These are phyloP conservation scores for Pseudogymnoascus sp. DNA, from an alignment of 2,329 filamentous ascomycete genomes.

Conservation along the genomic window DNA sequence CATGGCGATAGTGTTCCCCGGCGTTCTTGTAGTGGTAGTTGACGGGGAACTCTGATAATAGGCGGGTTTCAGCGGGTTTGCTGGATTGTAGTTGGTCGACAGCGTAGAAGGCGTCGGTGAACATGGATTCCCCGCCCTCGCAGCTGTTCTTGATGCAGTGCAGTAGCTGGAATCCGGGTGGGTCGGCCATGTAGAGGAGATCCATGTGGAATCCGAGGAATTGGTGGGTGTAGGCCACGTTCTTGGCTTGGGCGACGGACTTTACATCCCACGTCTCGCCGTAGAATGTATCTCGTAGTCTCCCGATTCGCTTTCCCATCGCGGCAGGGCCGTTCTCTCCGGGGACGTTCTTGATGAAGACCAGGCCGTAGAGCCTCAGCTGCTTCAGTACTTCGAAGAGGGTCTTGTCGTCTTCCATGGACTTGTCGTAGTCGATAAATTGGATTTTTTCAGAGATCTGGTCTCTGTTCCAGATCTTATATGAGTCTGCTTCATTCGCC, in stretches of 20 bases:
- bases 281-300: constrained; percentile 81
- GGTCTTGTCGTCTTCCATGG: constrained; percentile 49
- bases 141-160: constrained; percentile 81
- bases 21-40: constrained; percentile 62
- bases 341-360: constrained; percentile 71
- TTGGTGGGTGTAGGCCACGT: constrained; percentile 81
- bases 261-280: constrained; percentile 85
- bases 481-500: background rate
- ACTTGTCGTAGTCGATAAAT: constrained; percentile 61
- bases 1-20: constrained; percentile 52
- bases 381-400: constrained; percentile 55
- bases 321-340: constrained; percentile 55
- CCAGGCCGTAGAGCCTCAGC: constrained; percentile 58
- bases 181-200: constrained; percentile 72
- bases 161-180: constrained; percentile 76
- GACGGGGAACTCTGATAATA: constrained; percentile 38
- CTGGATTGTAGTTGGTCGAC: constrained; percentile 33
- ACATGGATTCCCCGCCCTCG: constrained; percentile 75
- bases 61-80: constrained; percentile 21
- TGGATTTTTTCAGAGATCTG: constrained; percentile 40
- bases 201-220: constrained; percentile 89
- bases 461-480: constrained; percentile 34
- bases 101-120: constrained; percentile 65
- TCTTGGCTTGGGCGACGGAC: constrained; percentile 73
- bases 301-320: constrained; percentile 66